phyloP scores from a whole-genome alignment of 2,329 filamentous ascomycete genomes.

The Neofusicoccum kwambonambiense region DNA sequence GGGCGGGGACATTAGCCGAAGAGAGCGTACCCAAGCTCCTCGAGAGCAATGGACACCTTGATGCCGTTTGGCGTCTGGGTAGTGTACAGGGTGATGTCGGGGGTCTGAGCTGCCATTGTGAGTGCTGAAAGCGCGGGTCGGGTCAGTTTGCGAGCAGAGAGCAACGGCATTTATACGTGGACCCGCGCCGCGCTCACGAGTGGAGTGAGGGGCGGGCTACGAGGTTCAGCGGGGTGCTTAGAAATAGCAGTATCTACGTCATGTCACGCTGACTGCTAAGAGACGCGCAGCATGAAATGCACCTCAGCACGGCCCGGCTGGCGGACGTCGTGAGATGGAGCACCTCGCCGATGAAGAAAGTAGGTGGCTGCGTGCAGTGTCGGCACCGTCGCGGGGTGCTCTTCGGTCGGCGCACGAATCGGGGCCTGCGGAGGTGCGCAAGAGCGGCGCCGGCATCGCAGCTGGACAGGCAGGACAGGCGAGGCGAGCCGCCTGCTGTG shows the following conservation, averaged over 20 bases:
- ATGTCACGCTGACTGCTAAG: neutral
- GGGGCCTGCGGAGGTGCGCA: neutral
- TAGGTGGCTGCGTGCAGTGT: neutral
- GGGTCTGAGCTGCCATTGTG: constrained; percentile 14
- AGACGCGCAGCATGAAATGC: neutral
- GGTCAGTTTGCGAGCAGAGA: neutral
- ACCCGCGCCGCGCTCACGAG: neutral
- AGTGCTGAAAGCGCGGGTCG: neutral
- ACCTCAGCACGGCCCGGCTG: neutral
- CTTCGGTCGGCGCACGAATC: neutral
- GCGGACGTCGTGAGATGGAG: neutral
- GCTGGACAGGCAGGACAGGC: too few species aligned
- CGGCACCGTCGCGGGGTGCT: neutral
- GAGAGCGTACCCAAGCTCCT: constrained; percentile 62
- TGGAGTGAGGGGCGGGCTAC: constrained; percentile 11
- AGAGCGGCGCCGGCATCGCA: too few species aligned
- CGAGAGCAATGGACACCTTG: constrained; percentile 82
- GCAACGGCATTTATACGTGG: neutral
- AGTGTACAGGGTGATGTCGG: constrained; percentile 73
- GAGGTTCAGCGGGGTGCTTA: constrained; percentile 9
- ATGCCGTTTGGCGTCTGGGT: constrained; percentile 83
- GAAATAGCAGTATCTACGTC: constrained; percentile 7
- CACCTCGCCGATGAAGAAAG: neutral
- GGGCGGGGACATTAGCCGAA: neutral
- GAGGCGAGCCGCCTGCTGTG: too few species aligned